Evolutionary conservation across 192 early-diverging fungal genomes (phyloP), one percentile per base, ranked within the genome.

Genomic region (Podila verticillata): DNA sequence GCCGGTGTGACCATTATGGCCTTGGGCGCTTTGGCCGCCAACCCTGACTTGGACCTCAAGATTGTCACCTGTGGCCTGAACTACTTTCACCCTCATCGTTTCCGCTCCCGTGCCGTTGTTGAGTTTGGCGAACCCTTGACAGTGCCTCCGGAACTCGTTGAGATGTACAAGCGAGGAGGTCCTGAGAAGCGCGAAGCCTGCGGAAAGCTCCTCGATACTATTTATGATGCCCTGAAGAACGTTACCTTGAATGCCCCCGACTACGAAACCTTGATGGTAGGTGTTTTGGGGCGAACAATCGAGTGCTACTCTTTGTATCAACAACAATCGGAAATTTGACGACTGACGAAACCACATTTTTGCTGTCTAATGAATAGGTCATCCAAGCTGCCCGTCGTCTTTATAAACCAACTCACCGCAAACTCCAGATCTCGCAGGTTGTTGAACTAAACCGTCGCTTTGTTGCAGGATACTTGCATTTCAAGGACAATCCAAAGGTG

Each of bases 91-190:
- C 93, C 98, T 20, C 91, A 91, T 82, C 87, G 93, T 83, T 99
- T 98, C 91, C 91, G 98, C 61, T 97, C 95, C 10, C 92, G 96
- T 63, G 96, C 97, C n/a, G 97, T 98, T 44, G 90, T 98, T 47
- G 97, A 99, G 82, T 99, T 96, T 88, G 96, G 98, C 39, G 89
- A 95, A 48, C 95, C 96, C 0, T 93, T 99, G 66, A 87, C 90
- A 15, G 88, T 99, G 7, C 82, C 92, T 15, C 68, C 81, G 7
- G 93, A 96, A 70, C 82, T 95, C 5, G 93, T 99, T n/a, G 89
- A 91, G 31, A 88, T 92, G 74, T 99, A 94, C 84, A 91, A 86
- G 61, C 72, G 81, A 36, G 97, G 97, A 63, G 98, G 98, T 10
- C 67, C 79, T 0, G 90, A 93, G 2, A 96, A 95, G 82, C 87